Conservation (phyloP, 768 basidiomycete species). For the Tulasnella sp. region DNA sequence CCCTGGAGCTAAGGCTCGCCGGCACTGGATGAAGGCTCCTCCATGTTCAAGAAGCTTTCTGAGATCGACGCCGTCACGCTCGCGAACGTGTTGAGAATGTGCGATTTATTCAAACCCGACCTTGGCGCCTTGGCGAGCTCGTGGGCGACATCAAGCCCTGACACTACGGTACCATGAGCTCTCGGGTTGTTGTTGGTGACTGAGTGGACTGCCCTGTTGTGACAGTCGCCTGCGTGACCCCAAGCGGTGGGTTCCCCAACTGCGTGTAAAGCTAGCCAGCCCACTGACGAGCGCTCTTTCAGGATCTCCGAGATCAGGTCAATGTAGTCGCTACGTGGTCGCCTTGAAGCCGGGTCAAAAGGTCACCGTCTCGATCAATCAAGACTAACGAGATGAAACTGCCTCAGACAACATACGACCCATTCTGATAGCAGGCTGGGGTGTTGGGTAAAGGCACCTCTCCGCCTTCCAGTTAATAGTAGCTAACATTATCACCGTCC, state of each 20-base stretch:
- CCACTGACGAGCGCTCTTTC: constrained; percentile 14
- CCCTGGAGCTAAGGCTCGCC: constrained; percentile 84
- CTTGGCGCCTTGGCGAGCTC: constrained; percentile 89
- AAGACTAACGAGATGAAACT: constrained; percentile 99
- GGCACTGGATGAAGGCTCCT: constrained; percentile 83
- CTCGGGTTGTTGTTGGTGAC: constrained; percentile 93
- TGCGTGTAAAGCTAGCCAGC: neutral
- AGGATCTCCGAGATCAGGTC: constrained; percentile 83
- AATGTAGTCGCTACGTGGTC: constrained; percentile 94
- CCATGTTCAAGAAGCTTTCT: constrained; percentile 92
- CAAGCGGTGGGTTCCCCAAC: constrained; percentile 62
- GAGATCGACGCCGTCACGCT: constrained; percentile 96
- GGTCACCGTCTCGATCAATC: constrained; percentile 85
- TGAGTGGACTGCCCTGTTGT: constrained; percentile 94
- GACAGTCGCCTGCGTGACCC: constrained; percentile 91
- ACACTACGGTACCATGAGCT: constrained; percentile 97
- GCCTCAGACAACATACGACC: constrained; percentile 82
- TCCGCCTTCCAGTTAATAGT: neutral
- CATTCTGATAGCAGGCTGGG: constrained; percentile 98
- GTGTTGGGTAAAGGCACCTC: constrained; percentile 63
- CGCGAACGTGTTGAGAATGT: constrained; percentile 78
- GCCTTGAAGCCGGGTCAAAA: constrained; percentile 85
- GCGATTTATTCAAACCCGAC: constrained; percentile 74
- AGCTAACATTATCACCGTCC: neutral
- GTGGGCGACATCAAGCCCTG: constrained; percentile 95